Evolutionary conservation across 192 early-diverging fungal species (phyloP).

Genomic region (Geranomyces variabilis): DNA sequence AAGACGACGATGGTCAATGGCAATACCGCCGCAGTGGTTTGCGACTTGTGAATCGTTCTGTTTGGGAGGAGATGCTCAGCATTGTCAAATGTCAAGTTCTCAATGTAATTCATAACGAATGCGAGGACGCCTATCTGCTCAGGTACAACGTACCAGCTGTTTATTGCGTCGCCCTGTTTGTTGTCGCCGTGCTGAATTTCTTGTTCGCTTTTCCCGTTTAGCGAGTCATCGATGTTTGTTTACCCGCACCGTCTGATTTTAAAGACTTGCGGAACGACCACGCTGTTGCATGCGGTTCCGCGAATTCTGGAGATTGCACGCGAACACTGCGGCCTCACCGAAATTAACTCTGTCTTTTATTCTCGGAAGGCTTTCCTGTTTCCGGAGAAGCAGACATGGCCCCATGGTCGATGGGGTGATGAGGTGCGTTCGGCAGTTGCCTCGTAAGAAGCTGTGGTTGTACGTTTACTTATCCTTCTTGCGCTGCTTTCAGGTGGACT

Average conservation of each 20-base stretch:
- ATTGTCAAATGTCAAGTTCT: conserved; percentile 94
- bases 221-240: conserved; percentile 98
- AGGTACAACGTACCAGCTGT: conserved; percentile 47
- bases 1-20: conserved; percentile 45
- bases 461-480: conserved; percentile 1
- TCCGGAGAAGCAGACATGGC: conserved; percentile 84
- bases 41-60: conserved; percentile 69
- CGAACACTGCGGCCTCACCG: conserved; percentile 61
- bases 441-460: conserved; percentile 26
- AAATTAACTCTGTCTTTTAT: conserved; percentile 87
- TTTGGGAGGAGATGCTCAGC: conserved; percentile 92
- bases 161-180: neutral
- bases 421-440: conserved; percentile 66
- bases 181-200: conserved; percentile 6
- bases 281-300: conserved; percentile 85
- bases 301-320: conserved; percentile 82
- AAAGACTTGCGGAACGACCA: conserved; percentile 98
- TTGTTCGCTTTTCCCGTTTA: conserved; percentile 7
- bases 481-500: conserved; percentile 20
- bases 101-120: conserved; percentile 78
- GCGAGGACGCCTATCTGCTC: conserved; percentile 89
- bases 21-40: conserved; percentile 60
- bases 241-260: conserved; percentile 93
- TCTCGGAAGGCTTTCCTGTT: conserved; percentile 97
- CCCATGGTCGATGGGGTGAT: conserved; percentile 89